Base-by-base conservation (phyloP, 1,139 yeast species). In the Dujonia santamariae region DNA sequence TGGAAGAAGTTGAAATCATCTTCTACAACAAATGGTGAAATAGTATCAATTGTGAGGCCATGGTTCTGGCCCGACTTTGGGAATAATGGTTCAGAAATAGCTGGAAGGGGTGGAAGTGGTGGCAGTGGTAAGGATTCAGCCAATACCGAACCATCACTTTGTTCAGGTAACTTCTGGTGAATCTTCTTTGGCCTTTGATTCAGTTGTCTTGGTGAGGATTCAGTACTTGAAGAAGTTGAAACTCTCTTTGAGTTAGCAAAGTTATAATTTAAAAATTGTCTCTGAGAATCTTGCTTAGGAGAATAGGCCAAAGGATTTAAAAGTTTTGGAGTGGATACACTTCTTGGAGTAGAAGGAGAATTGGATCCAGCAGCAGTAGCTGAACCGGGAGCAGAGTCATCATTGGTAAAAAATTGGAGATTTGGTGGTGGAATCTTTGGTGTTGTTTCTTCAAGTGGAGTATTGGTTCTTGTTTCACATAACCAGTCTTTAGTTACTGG, bases 401-500 rank as follows among this genome's bases (percentile, higher is more conserved):
- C n/a, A n/a, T n/a, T n/a, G n/a, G n/a, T n/a, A 20, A 11, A 15
- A 27, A 27, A 11, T 17, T 27, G 14, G 30, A 27, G 12, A 13
- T n/a, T n/a, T 27, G 13, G 19, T 27, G 17, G 30, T 17, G 19
- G 30, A 27, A 11, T 11, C 8, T 13, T 11, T 25, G 28, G 7
- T 25, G 28, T 11, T 13, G 28, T 17, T 15, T 29, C 32, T n/a
- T 18, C 16, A 13, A 19, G 16, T 7, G 30, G 22, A 11, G 23
- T 14, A 7, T 4, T 9, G 16, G 9, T 25, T 29, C 19, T 29
- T 6, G 30, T 29, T 14, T 29, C 27, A 16, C 19, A 7, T 14
- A 63, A 45, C 69, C 69, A 63, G 31, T 47, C 45, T 23, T 51
- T 40, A 4, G 61, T 51, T 15, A 63, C 46, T n/a, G 68, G 69